Conservation (phyloP, 805 yeast genomes). For the Debaryomyces prosopidis region DNA sequence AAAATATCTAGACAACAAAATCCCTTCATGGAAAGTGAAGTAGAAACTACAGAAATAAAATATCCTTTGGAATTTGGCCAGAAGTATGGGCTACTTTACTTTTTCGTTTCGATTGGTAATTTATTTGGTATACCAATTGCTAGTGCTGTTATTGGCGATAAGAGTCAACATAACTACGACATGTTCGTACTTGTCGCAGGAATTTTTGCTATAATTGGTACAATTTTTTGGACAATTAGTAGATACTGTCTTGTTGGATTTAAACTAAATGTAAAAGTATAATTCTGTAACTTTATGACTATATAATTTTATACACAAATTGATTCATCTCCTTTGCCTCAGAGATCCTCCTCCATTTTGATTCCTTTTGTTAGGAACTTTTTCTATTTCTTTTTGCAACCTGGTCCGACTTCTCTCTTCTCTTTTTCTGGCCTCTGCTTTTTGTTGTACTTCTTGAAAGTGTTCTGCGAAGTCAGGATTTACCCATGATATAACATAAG, state of each 20-base stretch:
- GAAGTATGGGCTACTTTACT: conserved; percentile 34
- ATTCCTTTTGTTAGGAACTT: not conserved
- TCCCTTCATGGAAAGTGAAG: not conserved
- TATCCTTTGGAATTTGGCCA: conserved; percentile 28
- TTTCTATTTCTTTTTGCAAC: not conserved
- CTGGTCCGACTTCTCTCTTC: not conserved
- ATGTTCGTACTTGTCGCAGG: conserved; percentile 34
- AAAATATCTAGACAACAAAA: not conserved
- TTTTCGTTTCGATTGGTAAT: conserved; percentile 30
- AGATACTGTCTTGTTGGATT: conserved; percentile 22
- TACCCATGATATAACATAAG: conserved; percentile 27
- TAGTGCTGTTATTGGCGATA: conserved; percentile 28
- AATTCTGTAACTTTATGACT: not conserved
- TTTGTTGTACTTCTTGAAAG: conserved; percentile 21
- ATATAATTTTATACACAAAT: not conserved
- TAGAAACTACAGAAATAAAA: not conserved
- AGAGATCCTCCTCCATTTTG: not conserved
- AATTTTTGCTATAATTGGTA: conserved; percentile 25
- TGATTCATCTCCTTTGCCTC: not conserved
- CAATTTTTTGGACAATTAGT: conserved; percentile 25
- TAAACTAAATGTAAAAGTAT: conserved; percentile 22
- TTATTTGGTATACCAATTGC: conserved; percentile 36
- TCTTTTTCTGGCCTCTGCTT: conserved; percentile 5
- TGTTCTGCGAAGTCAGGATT: conserved; percentile 40
- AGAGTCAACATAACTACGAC: conserved; percentile 25